Percentiles rank a stretch among this genome's conserved stretches.
These are phyloP conservation scores for Carallia brachiata DNA, from an alignment of 345 rosid species.

Conservation along the genomic window DNA sequence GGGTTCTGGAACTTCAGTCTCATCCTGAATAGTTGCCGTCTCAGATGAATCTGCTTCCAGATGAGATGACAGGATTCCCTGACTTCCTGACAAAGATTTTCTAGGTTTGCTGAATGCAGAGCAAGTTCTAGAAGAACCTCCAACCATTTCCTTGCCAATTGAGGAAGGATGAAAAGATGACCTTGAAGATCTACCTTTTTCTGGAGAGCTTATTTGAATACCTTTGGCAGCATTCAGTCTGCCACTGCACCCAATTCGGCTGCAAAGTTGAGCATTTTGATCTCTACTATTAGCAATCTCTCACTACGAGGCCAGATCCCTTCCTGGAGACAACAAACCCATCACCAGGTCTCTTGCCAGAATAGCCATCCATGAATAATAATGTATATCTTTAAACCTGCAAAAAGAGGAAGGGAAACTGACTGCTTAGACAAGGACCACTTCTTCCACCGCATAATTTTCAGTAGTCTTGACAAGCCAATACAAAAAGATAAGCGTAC, in stretches of 20 bases:
- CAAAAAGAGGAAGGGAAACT: slow-evolving; percentile 4
- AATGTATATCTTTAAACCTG: slow-evolving; percentile 33
- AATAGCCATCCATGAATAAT: slow-evolving; percentile 65
- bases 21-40: slow-evolving; percentile 55
- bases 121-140: slow-evolving; percentile 62
- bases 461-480: neutral
- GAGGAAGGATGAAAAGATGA: slow-evolving; percentile 45
- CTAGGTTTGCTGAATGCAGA: slow-evolving; percentile 35
- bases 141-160: slow-evolving; percentile 61
- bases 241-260: slow-evolving; percentile 62
- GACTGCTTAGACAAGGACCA: neutral
- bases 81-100: slow-evolving; percentile 39
- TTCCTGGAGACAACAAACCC: slow-evolving; percentile 45
- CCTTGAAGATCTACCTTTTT: slow-evolving; percentile 53
- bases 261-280: slow-evolving; percentile 55
- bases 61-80: slow-evolving; percentile 41
- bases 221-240: slow-evolving; percentile 52
- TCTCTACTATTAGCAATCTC: slow-evolving; percentile 60
- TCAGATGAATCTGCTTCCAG: slow-evolving; percentile 64
- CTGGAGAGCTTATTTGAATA: slow-evolving; percentile 43
- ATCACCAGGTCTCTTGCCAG: slow-evolving; percentile 59
- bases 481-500: too few relatives aligned
- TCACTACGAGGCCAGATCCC: slow-evolving; percentile 51
- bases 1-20: slow-evolving; percentile 43
- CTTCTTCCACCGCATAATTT: too few relatives aligned